A percentile compares a stretch with the other conserved stretches of the same genome.
Conservation (phyloP, 1,284 basidiomycete genomes). For the Microbotryomycetes sp. region DNA sequence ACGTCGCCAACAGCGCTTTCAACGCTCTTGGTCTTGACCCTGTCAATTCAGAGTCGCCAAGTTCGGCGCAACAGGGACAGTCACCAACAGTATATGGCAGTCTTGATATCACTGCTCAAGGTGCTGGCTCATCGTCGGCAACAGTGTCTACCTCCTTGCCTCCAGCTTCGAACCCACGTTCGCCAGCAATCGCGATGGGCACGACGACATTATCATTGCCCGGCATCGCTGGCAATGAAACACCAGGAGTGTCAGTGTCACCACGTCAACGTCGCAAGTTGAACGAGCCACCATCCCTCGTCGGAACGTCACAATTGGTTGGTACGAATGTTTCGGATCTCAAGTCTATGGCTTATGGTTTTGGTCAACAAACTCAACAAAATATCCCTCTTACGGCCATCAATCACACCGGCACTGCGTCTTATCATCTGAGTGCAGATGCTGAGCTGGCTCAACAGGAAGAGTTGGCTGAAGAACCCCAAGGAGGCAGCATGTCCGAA, state of each 20-base stretch:
- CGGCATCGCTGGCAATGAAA: background rate
- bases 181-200: background rate
- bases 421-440: slow-evolving; percentile 21
- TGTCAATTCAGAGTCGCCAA: background rate
- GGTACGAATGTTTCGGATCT: background rate
- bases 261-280: background rate
- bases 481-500: slow-evolving; percentile 38
- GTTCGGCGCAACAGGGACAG: background rate
- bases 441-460: slow-evolving; percentile 6
- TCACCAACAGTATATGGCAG: background rate
- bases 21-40: background rate
- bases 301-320: background rate
- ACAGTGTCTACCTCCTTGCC: too few species aligned
- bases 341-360: background rate
- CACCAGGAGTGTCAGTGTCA: background rate
- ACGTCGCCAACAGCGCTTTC: background rate
- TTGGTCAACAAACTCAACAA: background rate
- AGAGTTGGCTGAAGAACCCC: background rate
- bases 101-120: background rate
- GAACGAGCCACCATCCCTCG: background rate
- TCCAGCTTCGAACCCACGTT: background rate
- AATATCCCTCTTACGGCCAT: slow-evolving; percentile 20
- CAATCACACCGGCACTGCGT: slow-evolving; percentile 33
- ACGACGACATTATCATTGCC: background rate
- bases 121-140: background rate